Evolutionary conservation across 192 early-diverging fungal genomes (phyloP).

Genomic region (Gamsiella multidivaricata): DNA sequence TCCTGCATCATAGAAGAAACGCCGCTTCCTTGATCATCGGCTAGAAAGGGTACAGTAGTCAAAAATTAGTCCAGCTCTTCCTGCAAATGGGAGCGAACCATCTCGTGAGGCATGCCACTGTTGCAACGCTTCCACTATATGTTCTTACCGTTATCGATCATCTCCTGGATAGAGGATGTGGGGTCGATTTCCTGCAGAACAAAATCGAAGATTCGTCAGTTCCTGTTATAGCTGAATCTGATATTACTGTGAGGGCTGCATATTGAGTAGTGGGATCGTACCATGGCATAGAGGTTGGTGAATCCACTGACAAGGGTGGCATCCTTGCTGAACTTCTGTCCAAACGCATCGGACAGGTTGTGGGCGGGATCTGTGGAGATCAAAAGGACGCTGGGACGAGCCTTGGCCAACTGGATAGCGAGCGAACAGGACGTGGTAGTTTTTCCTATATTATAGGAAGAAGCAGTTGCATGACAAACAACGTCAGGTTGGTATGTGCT

Average conservation of each 20-base stretch:
- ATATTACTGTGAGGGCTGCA: too few relatives aligned
- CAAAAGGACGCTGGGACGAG: constrained; percentile 92
- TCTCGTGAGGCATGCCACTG: too few relatives aligned
- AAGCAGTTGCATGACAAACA: too few relatives aligned
- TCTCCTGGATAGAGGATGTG: constrained; percentile 96
- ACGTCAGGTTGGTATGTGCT: not conserved
- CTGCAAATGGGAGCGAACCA: constrained; percentile 10
- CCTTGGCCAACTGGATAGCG: constrained; percentile 91
- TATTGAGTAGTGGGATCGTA: constrained; percentile 28
- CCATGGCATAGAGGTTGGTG: constrained; percentile 96
- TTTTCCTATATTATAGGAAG: constrained; percentile 61
- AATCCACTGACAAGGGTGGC: constrained; percentile 96
- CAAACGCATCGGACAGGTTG: constrained; percentile 98
- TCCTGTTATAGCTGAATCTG: too few relatives aligned
- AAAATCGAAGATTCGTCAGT: too few relatives aligned
- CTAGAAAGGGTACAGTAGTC: constrained; percentile 45
- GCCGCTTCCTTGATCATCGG: constrained; percentile 72
- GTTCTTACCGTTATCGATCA: constrained; percentile 89
- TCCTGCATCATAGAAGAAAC: constrained; percentile 95
- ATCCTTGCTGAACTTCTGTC: constrained; percentile 98
- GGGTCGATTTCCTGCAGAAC: constrained; percentile 95
- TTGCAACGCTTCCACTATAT: not conserved
- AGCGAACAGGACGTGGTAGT: constrained; percentile 86
- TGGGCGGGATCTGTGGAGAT: constrained; percentile 99
- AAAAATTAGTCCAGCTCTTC: not conserved